Conservation (phyloP, 2,329 filamentous ascomycete species). For the Bipolaris oryzae region DNA sequence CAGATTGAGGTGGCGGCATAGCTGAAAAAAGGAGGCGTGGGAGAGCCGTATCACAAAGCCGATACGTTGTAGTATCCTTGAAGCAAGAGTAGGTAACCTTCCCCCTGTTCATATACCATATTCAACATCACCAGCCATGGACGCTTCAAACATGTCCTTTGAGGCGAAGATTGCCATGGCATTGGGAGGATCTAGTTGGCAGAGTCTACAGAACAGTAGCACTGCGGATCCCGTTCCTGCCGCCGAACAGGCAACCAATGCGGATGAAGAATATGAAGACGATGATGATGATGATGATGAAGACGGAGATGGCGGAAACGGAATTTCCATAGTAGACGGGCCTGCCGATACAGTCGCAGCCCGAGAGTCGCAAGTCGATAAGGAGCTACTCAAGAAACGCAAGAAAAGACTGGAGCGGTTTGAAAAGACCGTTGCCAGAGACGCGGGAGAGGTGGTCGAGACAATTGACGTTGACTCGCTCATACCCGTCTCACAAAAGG, state of each 20-base stretch:
- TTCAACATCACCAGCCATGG: not conserved
- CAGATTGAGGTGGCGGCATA: not conserved
- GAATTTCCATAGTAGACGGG: not conserved
- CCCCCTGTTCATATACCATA: no score
- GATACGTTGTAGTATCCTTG: not conserved
- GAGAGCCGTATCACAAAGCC: not conserved
- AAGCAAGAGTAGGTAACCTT: not conserved
- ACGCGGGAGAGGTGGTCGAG: slow-evolving; percentile 26
- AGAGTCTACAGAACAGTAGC: slow-evolving; percentile 14
- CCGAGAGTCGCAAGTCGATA: not conserved
- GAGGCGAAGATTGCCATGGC: slow-evolving; percentile 22
- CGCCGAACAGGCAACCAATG: not conserved
- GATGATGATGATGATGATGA: not conserved
- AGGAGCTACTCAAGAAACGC: slow-evolving; percentile 18
- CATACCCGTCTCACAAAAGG: slow-evolving; percentile 12
- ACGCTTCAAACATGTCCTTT: slow-evolving; percentile 15
- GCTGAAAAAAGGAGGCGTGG: not conserved
- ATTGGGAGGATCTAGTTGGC: slow-evolving; percentile 19
- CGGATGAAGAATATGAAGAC: not conserved
- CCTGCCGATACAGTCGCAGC: not conserved
- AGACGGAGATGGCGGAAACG: not conserved
- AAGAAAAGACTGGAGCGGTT: slow-evolving; percentile 25
- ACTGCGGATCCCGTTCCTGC: not conserved
- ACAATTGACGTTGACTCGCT: slow-evolving; percentile 21
- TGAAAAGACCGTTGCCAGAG: slow-evolving; percentile 15